Base-by-base conservation (phyloP, 257 asterid genomes). In the Jaltomata sinuosa region DNA sequence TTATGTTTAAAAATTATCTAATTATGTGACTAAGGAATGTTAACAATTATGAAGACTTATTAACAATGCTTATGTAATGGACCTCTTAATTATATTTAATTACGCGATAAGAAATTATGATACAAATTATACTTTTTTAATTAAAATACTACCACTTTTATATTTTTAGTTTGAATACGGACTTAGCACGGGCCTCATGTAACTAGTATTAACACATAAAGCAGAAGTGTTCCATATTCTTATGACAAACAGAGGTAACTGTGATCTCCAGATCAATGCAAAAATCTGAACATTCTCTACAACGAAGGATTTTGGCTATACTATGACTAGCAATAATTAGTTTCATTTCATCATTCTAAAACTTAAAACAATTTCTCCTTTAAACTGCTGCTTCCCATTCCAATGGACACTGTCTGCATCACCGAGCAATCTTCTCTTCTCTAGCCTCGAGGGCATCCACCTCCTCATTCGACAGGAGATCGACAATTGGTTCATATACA, bases 401-500 rank as follows among this genome's bases (percentile, higher is more conserved):
- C 42, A 77, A 77, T 12, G 14, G 62, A 36, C 54, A 40, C 7
- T 29, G 25, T 14, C 38, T 45, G 81, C 27, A 54, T 90, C 87
- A 92, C 77, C 93, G 90, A 83, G 7, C 83, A 79, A 49, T 89
- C 90, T 90, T 89, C 84, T 96, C 99, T 89, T 93, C 97, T 89
- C 71, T 94, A 25, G 98, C 98, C 91, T 96, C 97, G 3, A 93
- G 93, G 80, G 97, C 97, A 36, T 92, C 98, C 45, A 96, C 94
- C 88, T 96, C 98, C 84, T 92, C 98, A 54, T 90, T 92, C 36
- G 97, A 93, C 61, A 96, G 86, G 83, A 92, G 91, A 93, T 94
- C 95, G 19, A 96, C 97, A 68, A 91, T 85, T 76, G 99, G 97
- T 82, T 93, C 97, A 77, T 90, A 96, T 36, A 87, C 89, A 80